These are phyloP conservation scores for Fistulifera pelliculosa DNA, from an alignment of 108 stramenopile species.

Conservation along the genomic window DNA sequence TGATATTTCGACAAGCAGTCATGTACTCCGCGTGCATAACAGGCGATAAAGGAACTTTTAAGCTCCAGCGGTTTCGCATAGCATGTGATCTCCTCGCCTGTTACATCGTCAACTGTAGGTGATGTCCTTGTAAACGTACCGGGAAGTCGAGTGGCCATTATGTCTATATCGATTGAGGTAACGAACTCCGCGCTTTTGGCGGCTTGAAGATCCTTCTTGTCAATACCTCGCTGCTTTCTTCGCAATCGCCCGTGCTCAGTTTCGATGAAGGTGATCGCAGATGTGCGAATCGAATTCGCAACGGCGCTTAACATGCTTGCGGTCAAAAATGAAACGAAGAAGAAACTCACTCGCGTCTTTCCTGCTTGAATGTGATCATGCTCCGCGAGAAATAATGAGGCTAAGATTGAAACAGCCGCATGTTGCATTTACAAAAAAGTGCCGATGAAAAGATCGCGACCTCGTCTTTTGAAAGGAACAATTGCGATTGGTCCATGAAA, in stretches of 20 bases:
- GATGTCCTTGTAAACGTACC: background rate
- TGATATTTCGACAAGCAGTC: background rate
- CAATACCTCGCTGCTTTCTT: constrained; percentile 2
- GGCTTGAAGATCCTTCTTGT: constrained; percentile 5
- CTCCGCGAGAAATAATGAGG: constrained; percentile 17
- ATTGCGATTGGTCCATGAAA: too few relatives aligned
- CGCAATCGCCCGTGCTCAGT: constrained; percentile 3
- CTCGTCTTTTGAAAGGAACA: too few relatives aligned
- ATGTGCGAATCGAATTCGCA: background rate
- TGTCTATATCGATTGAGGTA: background rate
- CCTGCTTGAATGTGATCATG: too few relatives aligned
- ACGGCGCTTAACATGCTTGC: constrained; percentile 5
- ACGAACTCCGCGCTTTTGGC: background rate
- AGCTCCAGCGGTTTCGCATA: background rate
- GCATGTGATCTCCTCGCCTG: background rate
- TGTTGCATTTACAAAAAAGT: too few relatives aligned
- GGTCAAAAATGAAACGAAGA: too few relatives aligned
- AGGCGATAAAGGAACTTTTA: background rate
- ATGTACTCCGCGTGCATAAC: background rate
- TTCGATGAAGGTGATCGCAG: background rate
- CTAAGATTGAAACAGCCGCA: too few relatives aligned
- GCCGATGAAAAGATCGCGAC: too few relatives aligned
- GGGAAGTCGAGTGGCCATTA: background rate
- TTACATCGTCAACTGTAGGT: background rate
- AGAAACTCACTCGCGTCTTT: constrained; percentile 6